Conservation (phyloP, 345 rosid species). For the Eucalyptus tenuipes region DNA sequence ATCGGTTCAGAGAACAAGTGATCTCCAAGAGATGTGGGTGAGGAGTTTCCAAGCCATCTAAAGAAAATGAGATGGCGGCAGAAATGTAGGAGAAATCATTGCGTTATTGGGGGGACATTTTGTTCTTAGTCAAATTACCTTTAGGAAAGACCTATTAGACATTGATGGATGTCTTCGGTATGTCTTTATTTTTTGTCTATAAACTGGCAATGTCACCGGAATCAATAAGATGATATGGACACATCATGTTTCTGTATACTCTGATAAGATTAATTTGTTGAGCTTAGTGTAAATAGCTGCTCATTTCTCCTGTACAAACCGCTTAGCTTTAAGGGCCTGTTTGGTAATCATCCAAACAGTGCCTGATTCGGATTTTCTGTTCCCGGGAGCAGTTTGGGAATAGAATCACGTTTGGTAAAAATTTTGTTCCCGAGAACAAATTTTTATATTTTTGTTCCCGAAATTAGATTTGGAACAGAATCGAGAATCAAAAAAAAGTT, state of each 20-base stretch:
- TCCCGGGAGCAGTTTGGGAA: no score
- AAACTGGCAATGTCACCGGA: neutral
- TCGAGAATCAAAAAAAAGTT: no score
- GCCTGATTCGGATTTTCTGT: no score
- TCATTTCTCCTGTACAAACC: neutral
- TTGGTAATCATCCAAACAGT: no score
- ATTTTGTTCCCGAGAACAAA: no score
- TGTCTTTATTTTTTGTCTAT: neutral
- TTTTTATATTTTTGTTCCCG: no score
- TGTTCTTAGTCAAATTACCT: neutral
- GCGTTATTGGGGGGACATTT: neutral
- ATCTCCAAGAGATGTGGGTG: neutral
- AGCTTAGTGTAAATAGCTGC: neutral
- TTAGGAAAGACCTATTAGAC: neutral
- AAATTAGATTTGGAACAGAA: no score
- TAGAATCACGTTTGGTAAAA: no score
- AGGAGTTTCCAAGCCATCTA: neutral
- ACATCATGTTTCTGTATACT: neutral
- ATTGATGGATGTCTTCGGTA: neutral
- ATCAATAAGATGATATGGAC: neutral
- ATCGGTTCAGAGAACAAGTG: neutral
- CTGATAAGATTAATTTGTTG: neutral
- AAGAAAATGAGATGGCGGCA: neutral
- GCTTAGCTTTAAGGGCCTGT: neutral
- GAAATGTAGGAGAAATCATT: neutral